phyloP scores from a whole-genome alignment of 768 basidiomycete species.

The Stropharia rugosoannulata region DNA sequence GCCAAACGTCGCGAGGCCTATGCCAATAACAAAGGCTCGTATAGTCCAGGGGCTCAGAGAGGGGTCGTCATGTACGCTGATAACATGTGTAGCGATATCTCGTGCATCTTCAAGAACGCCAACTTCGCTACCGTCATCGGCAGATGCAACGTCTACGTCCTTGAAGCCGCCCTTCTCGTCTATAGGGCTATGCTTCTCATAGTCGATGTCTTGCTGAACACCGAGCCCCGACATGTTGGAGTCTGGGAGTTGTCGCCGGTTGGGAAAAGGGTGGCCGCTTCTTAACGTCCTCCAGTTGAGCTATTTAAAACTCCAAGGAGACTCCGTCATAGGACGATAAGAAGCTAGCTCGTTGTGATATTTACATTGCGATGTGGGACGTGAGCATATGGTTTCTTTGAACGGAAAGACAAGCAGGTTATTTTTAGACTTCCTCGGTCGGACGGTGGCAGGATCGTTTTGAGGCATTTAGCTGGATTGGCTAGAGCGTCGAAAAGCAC shows the following conservation, averaged over 20 bases:
- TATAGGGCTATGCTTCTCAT: conserved; percentile 24
- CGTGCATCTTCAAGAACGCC: conserved; percentile 41
- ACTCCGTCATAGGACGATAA: conserved; percentile 8
- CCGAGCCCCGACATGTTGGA: conserved; percentile 12
- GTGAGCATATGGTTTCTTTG: not conserved
- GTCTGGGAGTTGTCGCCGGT: not conserved
- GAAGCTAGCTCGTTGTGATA: not conserved
- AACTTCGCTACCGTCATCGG: conserved; percentile 24
- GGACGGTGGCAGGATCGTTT: too few relatives aligned
- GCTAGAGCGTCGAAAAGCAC: too few relatives aligned
- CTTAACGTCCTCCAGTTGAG: not conserved
- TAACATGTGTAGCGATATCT: conserved; percentile 46
- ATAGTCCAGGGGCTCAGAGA: conserved; percentile 45
- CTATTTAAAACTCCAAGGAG: not conserved
- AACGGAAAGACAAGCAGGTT: too few relatives aligned
- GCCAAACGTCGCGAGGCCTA: conserved; percentile 47
- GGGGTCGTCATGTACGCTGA: conserved; percentile 45
- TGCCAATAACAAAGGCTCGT: conserved; percentile 44
- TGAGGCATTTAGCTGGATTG: too few relatives aligned
- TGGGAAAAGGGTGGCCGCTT: not conserved
- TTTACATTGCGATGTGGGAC: not conserved
- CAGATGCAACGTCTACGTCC: conserved; percentile 34
- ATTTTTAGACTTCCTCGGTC: not conserved
- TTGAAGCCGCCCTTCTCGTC: conserved; percentile 33
- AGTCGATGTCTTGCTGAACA: conserved; percentile 10